Evolutionary conservation across 257 asterid species (phyloP), one percentile per base, ranked within the genome.

Genomic region (Eustoma russellianum): DNA sequence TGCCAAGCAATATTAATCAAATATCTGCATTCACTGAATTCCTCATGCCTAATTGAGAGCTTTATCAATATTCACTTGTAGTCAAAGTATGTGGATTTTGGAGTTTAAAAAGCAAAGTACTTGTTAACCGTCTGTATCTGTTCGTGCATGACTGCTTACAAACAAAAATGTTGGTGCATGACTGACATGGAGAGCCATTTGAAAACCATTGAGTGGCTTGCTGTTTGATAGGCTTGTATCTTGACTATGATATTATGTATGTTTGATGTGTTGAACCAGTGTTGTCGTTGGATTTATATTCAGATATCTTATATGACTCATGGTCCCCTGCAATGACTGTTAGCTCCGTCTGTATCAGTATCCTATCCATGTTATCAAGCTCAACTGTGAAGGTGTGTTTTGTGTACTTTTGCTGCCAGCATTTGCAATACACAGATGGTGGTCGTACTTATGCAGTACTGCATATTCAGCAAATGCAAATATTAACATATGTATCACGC

Each of bases 291-390:
- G 53, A 35, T 57, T 8, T 19, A 41, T 15, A 12, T 71, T 44
- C 88, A 91, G 98, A 91, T 73, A 91, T 91, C 56, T 57, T 91
- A 55, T 91, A 91, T 18, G 98, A 91, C 73, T 91, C 98, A 1
- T 91, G 98, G 98, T 91, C 98, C 57, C 98, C 98, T 7, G 98
- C 98, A 6, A 87, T 91, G 98, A 91, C 97, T 62, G 95, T 91
- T 13, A 85, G 98, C 74, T 87, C 97, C 13, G 70, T 91, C 64
- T 91, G 98, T 70, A 85, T 91, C 73, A 91, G 98, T 84, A 87
- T 91, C 70, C 95, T 91, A 43, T 91, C 98, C 59, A 91, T 91
- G 98, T 54, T 91, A 68, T 91, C 98, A 30, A 91, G 98, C 90
- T 91, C 97, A 49, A 61, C 97, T 2, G 88, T 43, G 9, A 91